These are phyloP conservation scores for Arthroderma sp. DNA, from an alignment of 2,329 filamentous ascomycete genomes.

Conservation along the genomic window DNA sequence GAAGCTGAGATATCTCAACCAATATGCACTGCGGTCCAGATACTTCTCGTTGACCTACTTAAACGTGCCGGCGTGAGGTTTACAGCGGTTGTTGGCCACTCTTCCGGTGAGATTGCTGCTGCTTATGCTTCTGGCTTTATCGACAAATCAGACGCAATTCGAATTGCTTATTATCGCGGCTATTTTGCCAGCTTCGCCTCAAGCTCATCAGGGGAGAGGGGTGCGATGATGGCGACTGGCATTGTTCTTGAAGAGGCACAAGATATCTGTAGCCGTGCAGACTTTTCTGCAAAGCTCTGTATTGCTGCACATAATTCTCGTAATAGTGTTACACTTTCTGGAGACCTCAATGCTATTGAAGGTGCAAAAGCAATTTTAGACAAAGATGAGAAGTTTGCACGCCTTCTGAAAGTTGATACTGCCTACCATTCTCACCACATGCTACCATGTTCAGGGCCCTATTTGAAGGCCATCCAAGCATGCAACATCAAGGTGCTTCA, in stretches of 20 bases:
- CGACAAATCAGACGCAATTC: conserved; percentile 33
- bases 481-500: background rate
- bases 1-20: conserved; percentile 13
- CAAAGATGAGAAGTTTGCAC: conserved; percentile 28
- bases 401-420: conserved; percentile 31
- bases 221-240: conserved; percentile 41
- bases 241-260: conserved; percentile 26
- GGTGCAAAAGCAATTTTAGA: conserved; percentile 23
- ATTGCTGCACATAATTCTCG: conserved; percentile 33
- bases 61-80: conserved; percentile 23
- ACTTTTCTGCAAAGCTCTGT: no score
- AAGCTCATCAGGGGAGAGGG: conserved; percentile 15
- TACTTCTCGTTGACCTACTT: conserved; percentile 12
- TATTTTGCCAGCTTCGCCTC: conserved; percentile 19
- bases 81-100: conserved; percentile 35
- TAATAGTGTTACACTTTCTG: conserved; percentile 38
- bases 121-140: conserved; percentile 38
- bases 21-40: conserved; percentile 15
- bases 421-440: conserved; percentile 39
- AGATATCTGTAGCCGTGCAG: no score
- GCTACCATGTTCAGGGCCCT: conserved; percentile 17
- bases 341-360: conserved; percentile 28
- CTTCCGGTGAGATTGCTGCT: conserved; percentile 40
- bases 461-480: conserved; percentile 7
- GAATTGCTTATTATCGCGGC: conserved; percentile 37